Base-by-base conservation (phyloP, 2,329 filamentous ascomycete species). In the Aspergillus sp. region DNA sequence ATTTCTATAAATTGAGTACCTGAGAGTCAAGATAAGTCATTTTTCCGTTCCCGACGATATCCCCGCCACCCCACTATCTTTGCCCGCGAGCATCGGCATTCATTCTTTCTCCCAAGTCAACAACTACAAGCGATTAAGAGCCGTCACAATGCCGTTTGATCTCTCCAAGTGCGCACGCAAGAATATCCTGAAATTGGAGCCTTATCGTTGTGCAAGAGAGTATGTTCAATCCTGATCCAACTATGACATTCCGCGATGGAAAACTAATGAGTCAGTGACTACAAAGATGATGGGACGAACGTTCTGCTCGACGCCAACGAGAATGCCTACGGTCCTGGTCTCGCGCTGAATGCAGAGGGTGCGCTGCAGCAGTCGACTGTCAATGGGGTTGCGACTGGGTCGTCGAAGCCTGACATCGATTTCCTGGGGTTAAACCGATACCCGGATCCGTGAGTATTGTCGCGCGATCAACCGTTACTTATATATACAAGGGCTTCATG, bases 241-340 rank as follows among this genome's bases (percentile, higher is more conserved):
- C 45, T 49, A 38, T 44, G 41, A 22, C 44, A 12, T 47, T 48
- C 39, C 22, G 33, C 45, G 48, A 45, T 53, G 47, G 38, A 48
- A 45, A 47, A 53, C 58, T 62, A 55, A 66, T 53, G 54, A 59
- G 44, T 62, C 64, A 94, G 89, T 74, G 93, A 98, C 79, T 97
- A 98, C 80, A 96, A 98, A 74, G 91, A 98, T 68, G 87, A 98
- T 66, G 93, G 93, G 58, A 91, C 84, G 50, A 97, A 97, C 64
- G 83, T 97, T 61, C 84, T 98, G 45, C 86, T 98, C 56, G 93
- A 98, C 67, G 93, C 93, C 59, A 98, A 98, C 63, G 93, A 98
- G 74, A 98, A 98, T 64, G 90, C 93, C 50, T 96, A 86, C 62
- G 93, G 93, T 0, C 91, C 93, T 0, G 85, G 88, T 1, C 74